These are phyloP conservation scores for Chaetomium strumarium DNA, from an alignment of 2,329 filamentous ascomycete species.

Conservation along the genomic window DNA sequence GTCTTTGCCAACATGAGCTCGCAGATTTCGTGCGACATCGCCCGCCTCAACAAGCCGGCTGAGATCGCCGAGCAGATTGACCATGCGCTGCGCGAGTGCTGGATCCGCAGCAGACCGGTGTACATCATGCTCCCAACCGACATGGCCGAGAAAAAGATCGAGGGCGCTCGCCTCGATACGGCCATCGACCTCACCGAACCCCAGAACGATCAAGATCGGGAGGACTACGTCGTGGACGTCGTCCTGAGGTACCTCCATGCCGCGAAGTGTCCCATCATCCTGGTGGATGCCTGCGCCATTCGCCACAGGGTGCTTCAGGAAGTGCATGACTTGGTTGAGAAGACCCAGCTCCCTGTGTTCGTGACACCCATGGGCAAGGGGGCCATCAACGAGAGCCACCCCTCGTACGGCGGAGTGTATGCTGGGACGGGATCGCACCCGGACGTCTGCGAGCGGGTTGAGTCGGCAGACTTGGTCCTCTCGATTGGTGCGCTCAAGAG, in stretches of 20 bases:
- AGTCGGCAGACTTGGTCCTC: slow-evolving; percentile 64
- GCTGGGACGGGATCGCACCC: slow-evolving; percentile 69
- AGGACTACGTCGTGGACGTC: slow-evolving; percentile 77
- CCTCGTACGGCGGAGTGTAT: slow-evolving; percentile 79
- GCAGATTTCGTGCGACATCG: slow-evolving; percentile 63
- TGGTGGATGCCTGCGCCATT: slow-evolving; percentile 79
- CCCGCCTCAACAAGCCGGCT: slow-evolving; percentile 62
- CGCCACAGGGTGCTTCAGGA: slow-evolving; percentile 69
- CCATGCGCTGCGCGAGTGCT: slow-evolving; percentile 68
- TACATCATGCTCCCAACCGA: slow-evolving; percentile 82
- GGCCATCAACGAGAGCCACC: slow-evolving; percentile 68
- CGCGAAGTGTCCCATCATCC: slow-evolving; percentile 68
- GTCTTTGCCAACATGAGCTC: slow-evolving; percentile 76
- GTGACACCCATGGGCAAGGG: slow-evolving; percentile 90
- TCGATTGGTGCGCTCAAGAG: slow-evolving; percentile 58
- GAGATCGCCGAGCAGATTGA: slow-evolving; percentile 74
- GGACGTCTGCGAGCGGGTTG: slow-evolving; percentile 57
- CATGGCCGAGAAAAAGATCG: slow-evolving; percentile 69
- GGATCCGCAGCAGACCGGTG: slow-evolving; percentile 67
- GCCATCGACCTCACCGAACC: slow-evolving; percentile 62
- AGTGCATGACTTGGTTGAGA: slow-evolving; percentile 65
- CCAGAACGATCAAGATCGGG: slow-evolving; percentile 61
- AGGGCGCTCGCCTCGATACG: slow-evolving; percentile 64
- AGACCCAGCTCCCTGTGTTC: slow-evolving; percentile 71
- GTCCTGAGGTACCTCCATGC: slow-evolving; percentile 66